phyloP scores from a whole-genome alignment of 2,329 filamentous ascomycete species.

The Coniosporium tulheliwenetii region DNA sequence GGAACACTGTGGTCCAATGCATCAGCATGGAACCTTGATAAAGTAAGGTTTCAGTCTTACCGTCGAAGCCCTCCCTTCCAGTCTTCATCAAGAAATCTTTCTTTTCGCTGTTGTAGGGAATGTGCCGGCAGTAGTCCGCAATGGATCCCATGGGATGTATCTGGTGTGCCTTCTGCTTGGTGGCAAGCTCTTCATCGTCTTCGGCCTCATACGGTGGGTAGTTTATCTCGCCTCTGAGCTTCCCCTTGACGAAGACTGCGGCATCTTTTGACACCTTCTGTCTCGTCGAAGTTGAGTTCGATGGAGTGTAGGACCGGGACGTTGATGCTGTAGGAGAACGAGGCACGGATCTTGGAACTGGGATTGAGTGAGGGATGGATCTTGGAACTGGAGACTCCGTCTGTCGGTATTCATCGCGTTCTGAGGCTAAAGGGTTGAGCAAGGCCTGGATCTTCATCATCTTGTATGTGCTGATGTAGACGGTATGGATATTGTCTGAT shows the following conservation, averaged over 20 bases:
- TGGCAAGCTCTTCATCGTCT: conserved; percentile 36
- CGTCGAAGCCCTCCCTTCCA: conserved; percentile 74
- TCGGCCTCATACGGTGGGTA: conserved; percentile 56
- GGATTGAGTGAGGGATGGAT: conserved; percentile 3
- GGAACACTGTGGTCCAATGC: conserved; percentile 45
- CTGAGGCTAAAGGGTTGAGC: conserved; percentile 18
- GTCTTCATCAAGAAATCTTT: conserved; percentile 79
- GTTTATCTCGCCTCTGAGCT: conserved; percentile 50
- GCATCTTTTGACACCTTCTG: conserved; percentile 51
- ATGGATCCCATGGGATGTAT: conserved; percentile 52
- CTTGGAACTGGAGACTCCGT: not conserved
- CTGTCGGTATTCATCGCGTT: conserved; percentile 4
- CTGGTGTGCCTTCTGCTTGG: conserved; percentile 46
- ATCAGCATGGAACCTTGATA: conserved; percentile 1
- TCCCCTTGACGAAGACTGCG: conserved; percentile 44
- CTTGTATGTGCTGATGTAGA: not conserved
- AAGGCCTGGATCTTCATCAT: conserved; percentile 25
- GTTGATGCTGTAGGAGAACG: no score
- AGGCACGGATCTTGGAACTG: not conserved
- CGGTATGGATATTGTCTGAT: not conserved
- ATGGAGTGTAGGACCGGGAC: not conserved
- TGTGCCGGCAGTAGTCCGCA: conserved; percentile 41
- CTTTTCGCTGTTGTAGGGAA: conserved; percentile 91
- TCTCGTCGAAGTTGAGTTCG: conserved; percentile 11
- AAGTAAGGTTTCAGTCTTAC: conserved; percentile 35